These are phyloP conservation scores for Schoenoplectus triqueter DNA, from an alignment of 202 grass and related monocot genomes.

Conservation along the genomic window DNA sequence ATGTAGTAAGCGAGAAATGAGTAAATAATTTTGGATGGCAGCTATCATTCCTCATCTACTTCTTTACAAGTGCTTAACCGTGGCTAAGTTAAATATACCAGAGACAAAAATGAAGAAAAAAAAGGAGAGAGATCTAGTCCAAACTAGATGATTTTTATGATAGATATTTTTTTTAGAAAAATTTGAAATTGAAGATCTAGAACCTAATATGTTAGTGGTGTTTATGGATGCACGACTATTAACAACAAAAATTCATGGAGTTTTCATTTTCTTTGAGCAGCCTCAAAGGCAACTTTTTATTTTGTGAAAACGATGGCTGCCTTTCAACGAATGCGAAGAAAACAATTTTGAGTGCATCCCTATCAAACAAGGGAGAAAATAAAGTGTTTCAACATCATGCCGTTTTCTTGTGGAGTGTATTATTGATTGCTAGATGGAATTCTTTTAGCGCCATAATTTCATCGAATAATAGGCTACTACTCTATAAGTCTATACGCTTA, in stretches of 20 bases:
- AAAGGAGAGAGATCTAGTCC: neutral
- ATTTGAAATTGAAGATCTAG: neutral
- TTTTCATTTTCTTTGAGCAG: neutral
- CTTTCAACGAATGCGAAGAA: slow-evolving; percentile 19
- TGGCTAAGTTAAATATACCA: neutral
- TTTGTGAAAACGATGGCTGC: slow-evolving; percentile 17
- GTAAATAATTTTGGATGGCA: too few relatives aligned
- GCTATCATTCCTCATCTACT: too few relatives aligned
- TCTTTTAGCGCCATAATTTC: slow-evolving; percentile 24
- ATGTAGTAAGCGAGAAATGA: too few relatives aligned
- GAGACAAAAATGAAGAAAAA: neutral
- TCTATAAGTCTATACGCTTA: neutral
- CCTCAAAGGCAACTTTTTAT: neutral
- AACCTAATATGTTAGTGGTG: neutral
- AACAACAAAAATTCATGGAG: neutral
- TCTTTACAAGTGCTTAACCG: too few relatives aligned
- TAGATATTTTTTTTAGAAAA: neutral
- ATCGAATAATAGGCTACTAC: slow-evolving; percentile 18
- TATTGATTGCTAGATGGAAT: slow-evolving; percentile 26
- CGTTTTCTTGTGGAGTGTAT: slow-evolving; percentile 26
- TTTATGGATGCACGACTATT: neutral
- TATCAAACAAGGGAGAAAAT: slow-evolving; percentile 1
- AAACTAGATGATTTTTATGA: neutral
- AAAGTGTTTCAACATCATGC: slow-evolving; percentile 24
- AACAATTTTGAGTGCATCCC: slow-evolving; percentile 29